phyloP scores from a whole-genome alignment of 2,329 filamentous ascomycete species.

The Cercospora canescens region DNA sequence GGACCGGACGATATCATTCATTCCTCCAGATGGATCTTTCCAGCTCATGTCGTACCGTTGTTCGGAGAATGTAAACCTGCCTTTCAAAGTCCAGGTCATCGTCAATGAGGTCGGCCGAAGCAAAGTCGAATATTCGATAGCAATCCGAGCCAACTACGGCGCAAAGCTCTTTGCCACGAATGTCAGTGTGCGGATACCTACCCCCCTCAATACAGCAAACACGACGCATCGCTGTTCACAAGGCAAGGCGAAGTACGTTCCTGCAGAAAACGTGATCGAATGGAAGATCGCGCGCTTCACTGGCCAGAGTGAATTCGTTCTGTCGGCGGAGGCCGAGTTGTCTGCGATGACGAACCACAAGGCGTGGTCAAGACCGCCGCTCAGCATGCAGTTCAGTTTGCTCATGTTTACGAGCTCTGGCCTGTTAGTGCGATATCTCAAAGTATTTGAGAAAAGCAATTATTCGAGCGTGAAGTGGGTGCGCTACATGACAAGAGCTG shows the following conservation, averaged over 20 bases:
- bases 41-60: constrained; percentile 98
- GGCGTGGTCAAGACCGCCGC: constrained; percentile 89
- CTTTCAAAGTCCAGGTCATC: constrained; percentile 98
- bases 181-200: constrained; percentile 90
- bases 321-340: constrained; percentile 88
- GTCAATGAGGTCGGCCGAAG: constrained; percentile 96
- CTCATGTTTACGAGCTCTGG: constrained; percentile 98
- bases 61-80: constrained; percentile 96
- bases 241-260: constrained; percentile 98
- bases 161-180: constrained; percentile 97
- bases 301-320: constrained; percentile 93
- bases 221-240: constrained; percentile 92
- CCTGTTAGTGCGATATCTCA: constrained; percentile 87
- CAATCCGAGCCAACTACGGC: constrained; percentile 95
- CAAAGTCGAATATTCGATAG: constrained; percentile 98
- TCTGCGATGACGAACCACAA: constrained; percentile 99
- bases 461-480: constrained; percentile 99
- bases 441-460: constrained; percentile 99
- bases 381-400: constrained; percentile 88
- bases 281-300: constrained; percentile 99
- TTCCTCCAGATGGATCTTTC: constrained; percentile 96
- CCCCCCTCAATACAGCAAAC: constrained; percentile 91
- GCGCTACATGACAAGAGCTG: constrained; percentile 95
- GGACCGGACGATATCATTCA: constrained; percentile 94
- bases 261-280: constrained; percentile 94